These are phyloP conservation scores for Alternaria panax DNA, from an alignment of 2,329 filamentous ascomycete species.

Conservation along the genomic window DNA sequence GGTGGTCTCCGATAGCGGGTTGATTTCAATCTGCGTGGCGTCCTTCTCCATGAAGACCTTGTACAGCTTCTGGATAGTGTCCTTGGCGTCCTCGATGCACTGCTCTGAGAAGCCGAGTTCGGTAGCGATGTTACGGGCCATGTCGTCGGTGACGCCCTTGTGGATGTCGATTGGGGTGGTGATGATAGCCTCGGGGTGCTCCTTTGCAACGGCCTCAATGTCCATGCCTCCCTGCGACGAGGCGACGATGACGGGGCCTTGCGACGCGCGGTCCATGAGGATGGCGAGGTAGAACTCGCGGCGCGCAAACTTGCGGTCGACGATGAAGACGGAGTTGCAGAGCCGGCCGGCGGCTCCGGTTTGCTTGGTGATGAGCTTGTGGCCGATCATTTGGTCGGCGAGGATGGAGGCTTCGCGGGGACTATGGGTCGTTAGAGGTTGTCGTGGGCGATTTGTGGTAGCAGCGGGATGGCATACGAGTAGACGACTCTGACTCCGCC, in stretches of 20 bases:
- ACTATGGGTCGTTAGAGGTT: conserved; percentile 48
- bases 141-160: conserved; percentile 91
- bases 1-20: conserved; percentile 96
- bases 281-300: conserved; percentile 99
- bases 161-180: conserved; percentile 96
- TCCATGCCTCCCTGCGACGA: conserved; percentile 99
- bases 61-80: conserved; percentile 99
- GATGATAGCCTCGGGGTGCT: conserved; percentile 93
- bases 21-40: conserved; percentile 99
- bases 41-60: conserved; percentile 98
- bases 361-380: conserved; percentile 99
- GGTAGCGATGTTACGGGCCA: conserved; percentile 85
- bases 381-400: conserved; percentile 98
- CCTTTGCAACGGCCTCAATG: conserved; percentile 98
- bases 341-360: conserved; percentile 91
- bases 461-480: conserved; percentile 65
- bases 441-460: background rate
- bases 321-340: conserved; percentile 98
- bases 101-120: conserved; percentile 98
- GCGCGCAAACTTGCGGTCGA: conserved; percentile 98
- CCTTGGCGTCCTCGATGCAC: conserved; percentile 93
- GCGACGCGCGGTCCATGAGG: conserved; percentile 93
- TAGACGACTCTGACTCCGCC: conserved; percentile 98
- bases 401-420: conserved; percentile 96
- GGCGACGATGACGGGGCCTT: conserved; percentile 93